phyloP scores from a whole-genome alignment of 352 stramenopile species.

The Pythium periplocum region DNA sequence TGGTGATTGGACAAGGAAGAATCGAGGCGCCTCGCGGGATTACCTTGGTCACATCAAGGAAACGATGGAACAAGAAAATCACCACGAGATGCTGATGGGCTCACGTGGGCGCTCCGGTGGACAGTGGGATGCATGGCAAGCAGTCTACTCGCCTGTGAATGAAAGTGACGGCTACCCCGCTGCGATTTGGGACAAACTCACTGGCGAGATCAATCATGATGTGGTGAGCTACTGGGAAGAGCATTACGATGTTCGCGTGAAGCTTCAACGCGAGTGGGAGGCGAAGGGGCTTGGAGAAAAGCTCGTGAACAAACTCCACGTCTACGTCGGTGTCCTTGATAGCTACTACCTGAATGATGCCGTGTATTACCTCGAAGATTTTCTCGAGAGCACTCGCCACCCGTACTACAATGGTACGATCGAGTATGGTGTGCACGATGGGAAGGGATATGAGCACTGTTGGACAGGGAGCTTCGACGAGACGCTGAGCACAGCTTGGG shows the following conservation, averaged over 20 bases:
- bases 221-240: constrained; percentile 61
- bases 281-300: constrained; percentile 38
- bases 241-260: constrained; percentile 60
- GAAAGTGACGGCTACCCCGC: constrained; percentile 46
- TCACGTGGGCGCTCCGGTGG: constrained; percentile 60
- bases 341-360: constrained; percentile 77
- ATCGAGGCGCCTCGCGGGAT: constrained; percentile 49
- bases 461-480: constrained; percentile 71
- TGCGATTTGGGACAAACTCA: constrained; percentile 65
- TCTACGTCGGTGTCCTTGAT: constrained; percentile 68
- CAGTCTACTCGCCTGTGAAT: constrained; percentile 66
- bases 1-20: constrained; percentile 69
- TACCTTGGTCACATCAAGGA: constrained; percentile 62
- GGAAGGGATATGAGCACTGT: constrained; percentile 70
- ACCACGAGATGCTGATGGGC: constrained; percentile 58
- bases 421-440: constrained; percentile 59
- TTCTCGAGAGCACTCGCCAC: constrained; percentile 46
- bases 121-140: constrained; percentile 75
- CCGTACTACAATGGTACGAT: constrained; percentile 74
- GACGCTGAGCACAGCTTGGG: constrained; percentile 60
- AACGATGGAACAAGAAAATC: constrained; percentile 74
- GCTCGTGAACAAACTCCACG: constrained; percentile 72
- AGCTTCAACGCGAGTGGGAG: constrained; percentile 66
- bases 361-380: constrained; percentile 65
- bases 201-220: constrained; percentile 51